Evolutionary conservation across 495 filamentous ascomycete genomes (phyloP).

Genomic region (Xylaria nigripes): DNA sequence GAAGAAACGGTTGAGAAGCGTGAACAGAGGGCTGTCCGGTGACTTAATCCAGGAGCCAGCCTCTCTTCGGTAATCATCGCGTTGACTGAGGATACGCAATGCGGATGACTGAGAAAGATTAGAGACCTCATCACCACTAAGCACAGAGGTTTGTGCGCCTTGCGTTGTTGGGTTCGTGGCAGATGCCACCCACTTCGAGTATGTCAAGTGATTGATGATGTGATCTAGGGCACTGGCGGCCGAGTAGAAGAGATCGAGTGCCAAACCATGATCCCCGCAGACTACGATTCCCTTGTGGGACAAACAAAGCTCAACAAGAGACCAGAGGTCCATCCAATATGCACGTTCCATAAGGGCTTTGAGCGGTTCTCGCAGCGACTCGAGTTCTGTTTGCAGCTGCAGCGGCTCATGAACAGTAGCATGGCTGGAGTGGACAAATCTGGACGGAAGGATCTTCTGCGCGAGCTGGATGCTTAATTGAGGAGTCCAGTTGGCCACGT

Average conservation of each 20-base stretch:
- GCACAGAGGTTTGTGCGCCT: not conserved
- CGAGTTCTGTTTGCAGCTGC: constrained; percentile 9
- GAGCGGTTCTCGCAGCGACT: constrained; percentile 8
- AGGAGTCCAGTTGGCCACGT: constrained; percentile 9
- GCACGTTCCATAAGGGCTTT: constrained; percentile 9
- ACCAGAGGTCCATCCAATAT: constrained; percentile 12
- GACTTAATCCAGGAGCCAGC: constrained; percentile 3
- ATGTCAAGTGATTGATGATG: constrained; percentile 13
- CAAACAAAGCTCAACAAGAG: constrained; percentile 7
- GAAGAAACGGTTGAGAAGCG: constrained; percentile 5
- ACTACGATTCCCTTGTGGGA: constrained; percentile 3
- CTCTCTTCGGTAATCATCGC: constrained; percentile 7
- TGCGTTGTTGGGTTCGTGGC: not conserved
- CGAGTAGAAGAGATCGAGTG: constrained; percentile 7
- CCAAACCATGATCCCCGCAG: constrained; percentile 6
- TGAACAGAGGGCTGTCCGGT: constrained; percentile 6
- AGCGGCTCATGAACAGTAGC: not conserved
- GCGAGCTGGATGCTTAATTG: constrained; percentile 3
- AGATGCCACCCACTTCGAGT: constrained; percentile 10
- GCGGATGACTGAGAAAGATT: constrained; percentile 12
- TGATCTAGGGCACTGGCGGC: constrained; percentile 10
- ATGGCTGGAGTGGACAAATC: not conserved
- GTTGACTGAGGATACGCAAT: not conserved
- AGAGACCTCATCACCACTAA: constrained; percentile 8
- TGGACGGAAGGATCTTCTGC: constrained; percentile 8